phyloP scores from a whole-genome alignment of 345 rosid genomes.

The Eucalyptus fibrosa region DNA sequence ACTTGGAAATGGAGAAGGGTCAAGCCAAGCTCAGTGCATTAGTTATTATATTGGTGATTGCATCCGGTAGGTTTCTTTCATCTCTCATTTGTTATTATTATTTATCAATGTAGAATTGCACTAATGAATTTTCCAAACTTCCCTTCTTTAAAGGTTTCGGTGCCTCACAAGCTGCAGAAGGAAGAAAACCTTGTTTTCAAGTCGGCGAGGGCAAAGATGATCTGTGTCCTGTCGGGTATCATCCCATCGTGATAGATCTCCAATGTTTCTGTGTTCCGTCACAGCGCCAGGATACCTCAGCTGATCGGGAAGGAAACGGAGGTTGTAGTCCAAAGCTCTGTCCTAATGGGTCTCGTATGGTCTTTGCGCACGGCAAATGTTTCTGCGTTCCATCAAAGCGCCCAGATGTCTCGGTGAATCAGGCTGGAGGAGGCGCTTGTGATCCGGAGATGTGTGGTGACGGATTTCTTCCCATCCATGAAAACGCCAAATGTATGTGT shows the following conservation, averaged over 20 bases:
- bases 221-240: too few species aligned
- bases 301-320: background rate
- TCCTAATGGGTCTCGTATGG: background rate
- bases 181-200: background rate
- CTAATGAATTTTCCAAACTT: background rate
- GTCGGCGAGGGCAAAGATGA: too few species aligned
- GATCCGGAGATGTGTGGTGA: background rate
- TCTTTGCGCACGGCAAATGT: background rate
- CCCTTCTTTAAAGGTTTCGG: background rate
- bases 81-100: background rate
- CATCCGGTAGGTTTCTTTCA: background rate
- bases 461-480: background rate
- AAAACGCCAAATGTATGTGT: background rate
- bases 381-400: background rate
- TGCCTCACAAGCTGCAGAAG: background rate
- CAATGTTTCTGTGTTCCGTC: too few species aligned
- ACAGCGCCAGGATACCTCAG: background rate
- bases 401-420: background rate
- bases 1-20: background rate
- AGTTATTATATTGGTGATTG: background rate
- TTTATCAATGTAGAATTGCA: background rate
- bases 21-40: background rate
- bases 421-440: background rate
- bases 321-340: background rate
- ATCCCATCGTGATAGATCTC: too few species aligned